Percentiles rank a stretch among this genome's conserved stretches.
Evolutionary conservation across 176 grass and related monocot genomes (phyloP).

Genomic region (Triticum aestivum): DNA sequence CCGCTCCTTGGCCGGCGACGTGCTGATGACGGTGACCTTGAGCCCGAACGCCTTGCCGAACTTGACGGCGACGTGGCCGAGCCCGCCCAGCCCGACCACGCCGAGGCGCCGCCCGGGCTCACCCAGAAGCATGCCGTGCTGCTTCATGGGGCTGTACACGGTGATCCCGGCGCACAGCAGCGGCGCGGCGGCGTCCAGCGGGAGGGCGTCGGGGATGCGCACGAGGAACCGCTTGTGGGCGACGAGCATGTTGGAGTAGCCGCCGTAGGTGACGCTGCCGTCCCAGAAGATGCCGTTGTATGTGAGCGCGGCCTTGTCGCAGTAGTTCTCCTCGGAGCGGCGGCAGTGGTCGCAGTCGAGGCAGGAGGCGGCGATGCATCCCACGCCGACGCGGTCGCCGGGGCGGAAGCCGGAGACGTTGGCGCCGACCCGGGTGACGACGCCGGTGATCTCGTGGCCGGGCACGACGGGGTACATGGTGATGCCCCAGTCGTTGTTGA

Average conservation of each 20-base stretch:
- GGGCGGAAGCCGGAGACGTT: slow-evolving; percentile 52
- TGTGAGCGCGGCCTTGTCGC: slow-evolving; percentile 64
- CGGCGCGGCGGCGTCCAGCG: slow-evolving; percentile 56
- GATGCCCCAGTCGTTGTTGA: slow-evolving; percentile 83
- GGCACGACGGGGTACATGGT: slow-evolving; percentile 75
- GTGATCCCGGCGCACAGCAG: slow-evolving; percentile 75
- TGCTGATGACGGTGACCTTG: slow-evolving; percentile 60
- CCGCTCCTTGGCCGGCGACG: slow-evolving; percentile 62
- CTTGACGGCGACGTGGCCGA: slow-evolving; percentile 67
- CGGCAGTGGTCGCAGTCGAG: slow-evolving; percentile 66
- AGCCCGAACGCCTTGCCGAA: slow-evolving; percentile 72
- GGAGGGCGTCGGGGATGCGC: slow-evolving; percentile 47
- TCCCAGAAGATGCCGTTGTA: slow-evolving; percentile 87
- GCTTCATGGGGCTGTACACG: slow-evolving; percentile 74
- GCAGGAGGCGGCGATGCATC: slow-evolving; percentile 66
- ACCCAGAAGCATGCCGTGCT: slow-evolving; percentile 44
- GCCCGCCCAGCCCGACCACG: slow-evolving; percentile 61
- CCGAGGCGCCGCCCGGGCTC: not conserved
- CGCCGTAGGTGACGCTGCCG: slow-evolving; percentile 83
- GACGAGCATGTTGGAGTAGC: slow-evolving; percentile 66
- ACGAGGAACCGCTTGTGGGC: slow-evolving; percentile 67
- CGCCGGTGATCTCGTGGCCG: slow-evolving; percentile 79
- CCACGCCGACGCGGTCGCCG: slow-evolving; percentile 68
- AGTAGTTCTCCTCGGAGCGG: slow-evolving; percentile 81
- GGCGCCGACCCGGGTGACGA: slow-evolving; percentile 49